Conservation (phyloP, 305 asterid species). For the Withania somnifera region DNA sequence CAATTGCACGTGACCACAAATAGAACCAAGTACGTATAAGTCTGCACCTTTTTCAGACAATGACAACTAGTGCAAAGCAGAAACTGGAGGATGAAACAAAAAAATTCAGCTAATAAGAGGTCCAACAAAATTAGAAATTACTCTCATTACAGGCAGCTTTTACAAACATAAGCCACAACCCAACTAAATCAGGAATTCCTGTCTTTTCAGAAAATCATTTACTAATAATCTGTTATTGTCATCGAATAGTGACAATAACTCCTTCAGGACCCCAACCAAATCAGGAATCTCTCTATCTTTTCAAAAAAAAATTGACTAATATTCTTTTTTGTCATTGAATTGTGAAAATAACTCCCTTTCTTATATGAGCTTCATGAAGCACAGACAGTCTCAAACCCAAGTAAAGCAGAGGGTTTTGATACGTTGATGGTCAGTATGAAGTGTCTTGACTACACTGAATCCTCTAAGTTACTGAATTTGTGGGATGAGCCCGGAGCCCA, state of each 20-base stretch:
- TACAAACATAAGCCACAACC: neutral
- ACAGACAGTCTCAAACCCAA: neutral
- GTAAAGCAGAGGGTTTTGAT: neutral
- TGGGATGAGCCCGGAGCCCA: neutral
- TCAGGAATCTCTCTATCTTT: neutral
- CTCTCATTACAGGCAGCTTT: neutral
- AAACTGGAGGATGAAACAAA: neutral
- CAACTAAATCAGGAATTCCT: neutral
- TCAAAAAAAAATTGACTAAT: neutral
- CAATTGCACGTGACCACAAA: neutral
- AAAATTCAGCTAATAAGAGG: neutral
- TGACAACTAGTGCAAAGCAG: neutral
- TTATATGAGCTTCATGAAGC: neutral
- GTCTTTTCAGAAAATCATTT: neutral
- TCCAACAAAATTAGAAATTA: neutral
- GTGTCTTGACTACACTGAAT: neutral
- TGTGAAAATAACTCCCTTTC: neutral
- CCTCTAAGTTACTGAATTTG: neutral
- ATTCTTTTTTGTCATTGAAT: neutral
- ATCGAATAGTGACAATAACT: neutral
- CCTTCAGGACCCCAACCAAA: neutral
- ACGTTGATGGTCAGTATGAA: neutral
- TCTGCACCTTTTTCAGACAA: neutral
- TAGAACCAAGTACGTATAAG: neutral
- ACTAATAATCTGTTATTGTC: neutral